Evolutionary conservation across 1,139 yeast species (phyloP).

Genomic region (Sugiyamaella neomexicana): DNA sequence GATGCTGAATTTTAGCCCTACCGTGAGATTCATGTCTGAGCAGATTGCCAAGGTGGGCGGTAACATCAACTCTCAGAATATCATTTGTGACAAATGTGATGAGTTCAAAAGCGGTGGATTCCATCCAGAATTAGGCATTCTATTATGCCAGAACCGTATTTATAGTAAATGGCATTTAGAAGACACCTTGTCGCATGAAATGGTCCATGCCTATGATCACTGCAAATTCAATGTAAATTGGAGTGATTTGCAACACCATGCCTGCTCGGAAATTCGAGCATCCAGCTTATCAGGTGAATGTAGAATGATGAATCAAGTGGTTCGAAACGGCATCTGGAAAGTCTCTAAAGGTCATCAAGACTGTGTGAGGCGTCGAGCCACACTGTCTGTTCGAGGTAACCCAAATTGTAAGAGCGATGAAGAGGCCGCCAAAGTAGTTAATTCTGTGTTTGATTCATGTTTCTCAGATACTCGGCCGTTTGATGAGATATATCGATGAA

Average conservation of each 20-base stretch:
- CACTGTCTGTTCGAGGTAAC: constrained; percentile 77
- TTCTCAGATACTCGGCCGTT: constrained; percentile 95
- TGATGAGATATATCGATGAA: constrained; percentile 77
- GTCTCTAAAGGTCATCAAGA: constrained; percentile 84
- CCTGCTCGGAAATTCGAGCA: constrained; percentile 95
- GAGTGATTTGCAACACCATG: constrained; percentile 84
- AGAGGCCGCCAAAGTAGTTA: constrained; percentile 77
- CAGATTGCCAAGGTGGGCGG: constrained; percentile 75
- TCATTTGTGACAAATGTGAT: constrained; percentile 82
- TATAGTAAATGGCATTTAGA: constrained; percentile 80
- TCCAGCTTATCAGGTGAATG: constrained; percentile 94
- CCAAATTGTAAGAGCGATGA: constrained; percentile 73
- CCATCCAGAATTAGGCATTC: constrained; percentile 83
- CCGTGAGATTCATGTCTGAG: constrained; percentile 83
- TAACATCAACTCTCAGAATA: constrained; percentile 49
- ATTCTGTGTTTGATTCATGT: constrained; percentile 89
- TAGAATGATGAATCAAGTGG: constrained; percentile 81
- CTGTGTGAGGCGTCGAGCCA: constrained; percentile 87
- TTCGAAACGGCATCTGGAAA: constrained; percentile 53
- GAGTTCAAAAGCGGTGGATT: constrained; percentile 91
- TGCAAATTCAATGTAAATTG: constrained; percentile 84
- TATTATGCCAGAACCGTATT: constrained; percentile 83
- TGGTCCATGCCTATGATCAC: constrained; percentile 92
- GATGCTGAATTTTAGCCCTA: constrained; percentile 72
- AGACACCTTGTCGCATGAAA: constrained; percentile 88